Percentiles rank a stretch among this genome's conserved stretches.
Conservation (phyloP, 352 stramenopile species). For the Phytophthora europaea region DNA sequence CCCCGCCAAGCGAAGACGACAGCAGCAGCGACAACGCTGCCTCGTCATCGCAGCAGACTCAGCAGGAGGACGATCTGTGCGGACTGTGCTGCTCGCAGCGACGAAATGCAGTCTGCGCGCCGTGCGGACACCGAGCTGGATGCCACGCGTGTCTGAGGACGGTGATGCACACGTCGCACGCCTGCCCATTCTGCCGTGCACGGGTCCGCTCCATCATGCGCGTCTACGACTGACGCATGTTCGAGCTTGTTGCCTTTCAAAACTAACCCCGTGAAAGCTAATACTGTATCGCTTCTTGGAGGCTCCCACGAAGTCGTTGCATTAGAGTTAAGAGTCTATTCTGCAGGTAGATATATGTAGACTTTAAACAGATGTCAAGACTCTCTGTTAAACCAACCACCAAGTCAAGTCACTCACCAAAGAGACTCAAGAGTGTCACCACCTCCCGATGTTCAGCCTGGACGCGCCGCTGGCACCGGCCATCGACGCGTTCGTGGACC, state of each 20-base stretch:
- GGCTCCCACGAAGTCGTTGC: too few species aligned
- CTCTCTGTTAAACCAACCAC: background rate
- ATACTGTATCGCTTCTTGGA: too few species aligned
- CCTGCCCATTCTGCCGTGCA: constrained; percentile 60
- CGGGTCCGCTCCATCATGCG: constrained; percentile 54
- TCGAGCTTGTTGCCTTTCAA: too few species aligned
- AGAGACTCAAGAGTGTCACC: background rate
- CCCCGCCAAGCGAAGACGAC: constrained; percentile 12
- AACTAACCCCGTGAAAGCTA: too few species aligned
- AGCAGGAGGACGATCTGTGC: constrained; percentile 36
- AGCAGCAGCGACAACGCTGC: background rate
- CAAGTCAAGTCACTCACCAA: background rate
- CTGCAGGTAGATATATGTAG: background rate
- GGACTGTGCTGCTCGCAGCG: constrained; percentile 56
- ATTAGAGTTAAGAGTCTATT: background rate
- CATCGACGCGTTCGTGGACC: constrained; percentile 89
- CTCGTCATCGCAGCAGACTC: background rate
- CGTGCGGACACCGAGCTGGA: constrained; percentile 62
- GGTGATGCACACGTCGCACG: constrained; percentile 43
- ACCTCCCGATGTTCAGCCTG: constrained; percentile 77
- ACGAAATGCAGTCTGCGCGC: constrained; percentile 61
- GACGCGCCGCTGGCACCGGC: constrained; percentile 85
- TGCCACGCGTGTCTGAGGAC: constrained; percentile 52
- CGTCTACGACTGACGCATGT: constrained; percentile 49
- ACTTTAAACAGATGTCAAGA: background rate